Evolutionary conservation across 345 rosid genomes (phyloP).

Genomic region (Syzygium oleosum): DNA sequence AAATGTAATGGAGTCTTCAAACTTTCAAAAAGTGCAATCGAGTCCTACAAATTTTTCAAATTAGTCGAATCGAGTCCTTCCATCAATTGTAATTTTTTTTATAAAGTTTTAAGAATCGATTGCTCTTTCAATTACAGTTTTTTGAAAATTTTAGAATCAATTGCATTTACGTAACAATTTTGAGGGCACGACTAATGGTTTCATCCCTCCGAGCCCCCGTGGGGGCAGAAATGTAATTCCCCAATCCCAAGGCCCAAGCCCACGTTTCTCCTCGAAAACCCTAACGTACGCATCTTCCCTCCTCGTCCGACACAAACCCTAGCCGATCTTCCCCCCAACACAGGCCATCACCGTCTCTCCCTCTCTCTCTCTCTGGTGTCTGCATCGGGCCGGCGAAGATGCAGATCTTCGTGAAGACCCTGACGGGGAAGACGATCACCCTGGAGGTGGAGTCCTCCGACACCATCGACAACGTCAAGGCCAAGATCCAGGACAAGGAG

Average conservation of each 20-base stretch:
- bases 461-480: slow-evolving; percentile 63
- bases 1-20: no score
- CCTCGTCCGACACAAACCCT: neutral
- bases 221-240: neutral
- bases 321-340: neutral
- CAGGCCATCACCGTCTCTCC: neutral
- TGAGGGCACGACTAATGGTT: no score
- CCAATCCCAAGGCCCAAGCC: neutral
- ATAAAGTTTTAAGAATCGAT: no score
- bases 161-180: no score
- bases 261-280: neutral
- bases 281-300: neutral
- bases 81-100: no score
- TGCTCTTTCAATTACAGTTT: no score
- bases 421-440: slow-evolving; percentile 68
- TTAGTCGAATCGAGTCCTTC: no score
- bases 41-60: no score
- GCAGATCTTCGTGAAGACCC: slow-evolving; percentile 84
- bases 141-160: no score
- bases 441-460: slow-evolving; percentile 63
- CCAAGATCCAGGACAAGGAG: slow-evolving; percentile 70
- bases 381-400: slow-evolving; percentile 10
- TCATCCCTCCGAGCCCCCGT: neutral
- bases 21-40: no score
- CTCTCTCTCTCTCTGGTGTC: neutral